Conservation (phyloP, 202 grass and related monocot genomes). For the Elaeis oleifera region DNA sequence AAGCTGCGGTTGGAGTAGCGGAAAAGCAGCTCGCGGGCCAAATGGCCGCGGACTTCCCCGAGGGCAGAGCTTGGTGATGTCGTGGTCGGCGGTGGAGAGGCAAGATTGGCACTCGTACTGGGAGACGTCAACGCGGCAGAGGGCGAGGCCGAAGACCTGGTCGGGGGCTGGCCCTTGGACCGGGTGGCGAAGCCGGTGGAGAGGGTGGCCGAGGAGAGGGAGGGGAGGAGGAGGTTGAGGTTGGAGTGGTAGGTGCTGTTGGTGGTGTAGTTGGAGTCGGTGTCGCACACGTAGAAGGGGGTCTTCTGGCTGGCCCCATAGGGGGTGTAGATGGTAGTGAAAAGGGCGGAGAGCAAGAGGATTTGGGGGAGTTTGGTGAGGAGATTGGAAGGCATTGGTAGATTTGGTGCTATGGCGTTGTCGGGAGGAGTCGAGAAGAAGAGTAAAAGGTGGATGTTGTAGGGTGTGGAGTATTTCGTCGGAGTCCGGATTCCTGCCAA, state of each 20-base stretch:
- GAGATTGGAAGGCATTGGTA: too few species aligned
- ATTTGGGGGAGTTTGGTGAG: too few species aligned
- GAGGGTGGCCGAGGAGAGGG: background rate
- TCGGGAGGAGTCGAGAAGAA: too few species aligned
- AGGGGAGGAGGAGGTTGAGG: slow-evolving; percentile 10
- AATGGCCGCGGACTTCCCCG: slow-evolving; percentile 2
- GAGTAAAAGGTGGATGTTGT: too few species aligned
- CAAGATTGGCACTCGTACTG: background rate
- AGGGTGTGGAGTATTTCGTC: too few species aligned
- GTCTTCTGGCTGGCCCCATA: too few species aligned
- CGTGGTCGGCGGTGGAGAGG: background rate
- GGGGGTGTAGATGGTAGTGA: too few species aligned
- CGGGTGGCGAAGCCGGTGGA: background rate
- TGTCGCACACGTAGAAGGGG: background rate
- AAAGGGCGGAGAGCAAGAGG: too few species aligned
- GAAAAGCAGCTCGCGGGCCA: slow-evolving; percentile 33
- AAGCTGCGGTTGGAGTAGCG: slow-evolving; percentile 25
- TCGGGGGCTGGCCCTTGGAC: background rate
- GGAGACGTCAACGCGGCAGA: slow-evolving; percentile 1
- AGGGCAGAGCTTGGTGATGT: background rate
- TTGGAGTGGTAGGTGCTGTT: slow-evolving; percentile 14
- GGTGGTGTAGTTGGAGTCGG: background rate
- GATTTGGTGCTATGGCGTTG: too few species aligned
- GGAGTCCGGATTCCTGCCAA: too few species aligned
- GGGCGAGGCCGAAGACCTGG: slow-evolving; percentile 9